Conservation (phyloP, 139 green algal genomes). For the Medakamo hakoo region DNA sequence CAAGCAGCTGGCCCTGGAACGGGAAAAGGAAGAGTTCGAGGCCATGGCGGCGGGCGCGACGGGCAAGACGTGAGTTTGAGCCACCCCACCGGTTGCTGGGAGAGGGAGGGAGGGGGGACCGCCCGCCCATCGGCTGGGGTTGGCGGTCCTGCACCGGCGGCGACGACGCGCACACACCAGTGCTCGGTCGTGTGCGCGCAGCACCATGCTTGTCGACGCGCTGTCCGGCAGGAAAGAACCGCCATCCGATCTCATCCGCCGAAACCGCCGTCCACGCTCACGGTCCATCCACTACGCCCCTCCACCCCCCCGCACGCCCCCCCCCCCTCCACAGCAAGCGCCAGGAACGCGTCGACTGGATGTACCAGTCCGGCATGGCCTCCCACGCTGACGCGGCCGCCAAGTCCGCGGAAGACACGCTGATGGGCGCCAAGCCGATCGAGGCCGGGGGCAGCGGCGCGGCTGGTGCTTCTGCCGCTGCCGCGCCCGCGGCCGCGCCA, state of each 20-base stretch:
- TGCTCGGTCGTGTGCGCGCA: neutral
- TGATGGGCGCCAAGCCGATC: conserved; percentile 13
- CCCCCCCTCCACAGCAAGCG: conserved; percentile 18
- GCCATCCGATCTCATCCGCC: no score
- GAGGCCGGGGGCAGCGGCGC: neutral
- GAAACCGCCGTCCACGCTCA: neutral
- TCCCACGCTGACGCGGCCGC: conserved; percentile 62
- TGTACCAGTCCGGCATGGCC: conserved; percentile 75
- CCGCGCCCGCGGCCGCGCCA: no score
- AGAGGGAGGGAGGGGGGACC: no score
- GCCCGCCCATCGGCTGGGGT: no score
- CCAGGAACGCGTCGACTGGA: conserved; percentile 79
- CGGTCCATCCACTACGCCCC: neutral
- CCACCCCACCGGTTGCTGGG: no score
- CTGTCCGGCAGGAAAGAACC: no score
- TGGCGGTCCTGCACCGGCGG: neutral
- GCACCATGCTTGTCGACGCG: neutral
- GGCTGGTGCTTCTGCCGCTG: neutral
- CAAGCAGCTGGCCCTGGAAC: neutral
- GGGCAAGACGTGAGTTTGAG: no score
- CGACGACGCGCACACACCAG: neutral
- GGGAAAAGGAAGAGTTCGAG: neutral
- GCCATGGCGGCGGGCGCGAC: neutral
- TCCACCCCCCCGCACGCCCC: neutral
- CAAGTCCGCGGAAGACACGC: conserved; percentile 36